phyloP scores from a whole-genome alignment of 148 eudicot genomes.

The Chenopodium suecicum region DNA sequence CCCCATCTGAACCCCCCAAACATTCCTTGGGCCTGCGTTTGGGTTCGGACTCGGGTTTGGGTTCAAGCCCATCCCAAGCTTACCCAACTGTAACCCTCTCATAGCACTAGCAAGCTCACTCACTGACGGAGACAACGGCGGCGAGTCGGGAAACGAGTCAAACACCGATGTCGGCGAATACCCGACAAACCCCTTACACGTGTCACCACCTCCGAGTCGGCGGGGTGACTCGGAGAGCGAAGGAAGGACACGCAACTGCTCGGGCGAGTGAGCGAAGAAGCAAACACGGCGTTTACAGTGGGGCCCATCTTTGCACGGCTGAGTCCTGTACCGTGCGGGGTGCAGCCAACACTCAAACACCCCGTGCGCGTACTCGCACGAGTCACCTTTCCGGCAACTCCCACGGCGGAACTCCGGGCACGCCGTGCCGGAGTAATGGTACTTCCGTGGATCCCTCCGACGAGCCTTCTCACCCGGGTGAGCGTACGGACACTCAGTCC shows the following conservation, averaged over 20 bases:
- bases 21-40: constrained; percentile 25
- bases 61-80: constrained; percentile 9
- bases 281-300: constrained; percentile 68
- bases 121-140: constrained; percentile 55
- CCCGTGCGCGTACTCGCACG: constrained; percentile 82
- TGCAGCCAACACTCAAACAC: constrained; percentile 94
- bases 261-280: constrained; percentile 77
- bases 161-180: constrained; percentile 8
- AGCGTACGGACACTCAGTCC: constrained; percentile 77
- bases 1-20: constrained; percentile 38
- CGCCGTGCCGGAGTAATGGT: constrained; percentile 58
- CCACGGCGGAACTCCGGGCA: constrained; percentile 86
- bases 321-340: constrained; percentile 80
- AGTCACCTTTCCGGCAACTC: constrained; percentile 56
- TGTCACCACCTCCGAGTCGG: constrained; percentile 15
- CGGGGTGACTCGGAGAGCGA: constrained; percentile 27
- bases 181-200: not conserved
- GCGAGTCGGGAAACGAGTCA: constrained; percentile 36
- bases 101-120: constrained; percentile 44
- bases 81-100: constrained; percentile 48
- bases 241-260: constrained; percentile 54
- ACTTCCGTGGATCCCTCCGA: constrained; percentile 47
- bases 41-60: too few species aligned
- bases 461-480: constrained; percentile 79
- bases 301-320: constrained; percentile 75